Percentiles rank a stretch among this genome's conserved stretches.
Conservation (phyloP, 257 asterid species). For the Echites panduratus region DNA sequence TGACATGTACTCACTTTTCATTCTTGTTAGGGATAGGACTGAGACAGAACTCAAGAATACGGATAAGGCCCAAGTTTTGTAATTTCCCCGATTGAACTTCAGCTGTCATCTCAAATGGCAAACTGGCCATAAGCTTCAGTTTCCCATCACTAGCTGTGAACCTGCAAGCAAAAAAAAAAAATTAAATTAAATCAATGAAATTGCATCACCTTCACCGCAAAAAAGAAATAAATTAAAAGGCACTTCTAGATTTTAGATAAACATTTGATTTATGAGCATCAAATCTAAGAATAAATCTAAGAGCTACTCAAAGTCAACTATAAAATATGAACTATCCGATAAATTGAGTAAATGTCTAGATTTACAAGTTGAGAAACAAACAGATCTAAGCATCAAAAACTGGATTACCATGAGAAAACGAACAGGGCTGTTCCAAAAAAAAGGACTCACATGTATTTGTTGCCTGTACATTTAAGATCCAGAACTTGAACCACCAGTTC, state of each 20-base stretch:
- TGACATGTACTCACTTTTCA: slow-evolving; percentile 44
- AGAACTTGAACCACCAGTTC: slow-evolving; percentile 70
- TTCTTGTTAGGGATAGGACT: slow-evolving; percentile 67
- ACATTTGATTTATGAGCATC: neutral
- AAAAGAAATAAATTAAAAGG: too few species aligned
- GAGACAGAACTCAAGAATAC: slow-evolving; percentile 62
- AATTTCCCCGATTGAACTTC: slow-evolving; percentile 61
- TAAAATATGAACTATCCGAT: too few species aligned
- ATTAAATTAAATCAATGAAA: too few species aligned
- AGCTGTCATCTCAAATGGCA: slow-evolving; percentile 61
- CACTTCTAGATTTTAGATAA: neutral
- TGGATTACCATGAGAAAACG: too few species aligned
- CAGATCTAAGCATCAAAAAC: neutral
- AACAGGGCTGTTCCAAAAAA: neutral
- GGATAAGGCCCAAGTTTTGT: slow-evolving; percentile 75
- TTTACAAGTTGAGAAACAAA: neutral
- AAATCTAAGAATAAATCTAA: neutral
- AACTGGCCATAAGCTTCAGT: slow-evolving; percentile 50
- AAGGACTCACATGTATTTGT: slow-evolving; percentile 41
- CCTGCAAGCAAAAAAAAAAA: slow-evolving; percentile 32
- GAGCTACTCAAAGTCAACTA: neutral
- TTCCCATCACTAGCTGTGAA: slow-evolving; percentile 79
- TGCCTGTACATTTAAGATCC: slow-evolving; percentile 66
- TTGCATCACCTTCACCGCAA: neutral
- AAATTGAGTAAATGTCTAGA: neutral